Evolutionary conservation across 176 grass and related monocot genomes (phyloP).

Genomic region (Ensete glaucum): DNA sequence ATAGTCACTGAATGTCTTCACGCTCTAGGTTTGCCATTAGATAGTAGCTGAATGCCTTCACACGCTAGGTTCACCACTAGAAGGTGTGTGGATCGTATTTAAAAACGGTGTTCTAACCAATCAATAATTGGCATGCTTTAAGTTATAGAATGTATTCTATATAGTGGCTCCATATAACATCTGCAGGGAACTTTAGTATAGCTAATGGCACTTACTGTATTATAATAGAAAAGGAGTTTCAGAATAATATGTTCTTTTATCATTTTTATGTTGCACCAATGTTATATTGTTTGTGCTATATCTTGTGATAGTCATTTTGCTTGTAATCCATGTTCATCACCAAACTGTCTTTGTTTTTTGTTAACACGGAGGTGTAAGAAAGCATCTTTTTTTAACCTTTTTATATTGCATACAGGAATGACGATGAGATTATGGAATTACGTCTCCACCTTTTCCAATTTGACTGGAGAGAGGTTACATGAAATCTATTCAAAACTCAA

Average conservation of each 20-base stretch:
- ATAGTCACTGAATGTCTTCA: too few relatives aligned
- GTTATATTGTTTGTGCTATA: too few relatives aligned
- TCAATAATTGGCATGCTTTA: too few relatives aligned
- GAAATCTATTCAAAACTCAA: constrained; percentile 87
- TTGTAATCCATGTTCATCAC: neutral
- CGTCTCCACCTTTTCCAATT: constrained; percentile 86
- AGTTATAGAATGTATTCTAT: too few relatives aligned
- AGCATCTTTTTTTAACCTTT: neutral
- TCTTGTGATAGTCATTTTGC: neutral
- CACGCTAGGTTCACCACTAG: too few relatives aligned
- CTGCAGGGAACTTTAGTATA: neutral
- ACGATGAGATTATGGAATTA: constrained; percentile 94
- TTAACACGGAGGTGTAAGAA: neutral
- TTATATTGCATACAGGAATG: constrained; percentile 60
- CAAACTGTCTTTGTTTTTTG: neutral
- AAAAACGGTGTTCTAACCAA: too few relatives aligned
- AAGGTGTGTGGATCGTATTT: too few relatives aligned
- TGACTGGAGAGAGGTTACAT: constrained; percentile 66
- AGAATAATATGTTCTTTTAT: too few relatives aligned
- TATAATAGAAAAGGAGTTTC: too few relatives aligned
- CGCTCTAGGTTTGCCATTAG: neutral
- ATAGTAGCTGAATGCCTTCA: too few relatives aligned
- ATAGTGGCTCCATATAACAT: neutral
- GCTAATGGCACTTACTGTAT: neutral
- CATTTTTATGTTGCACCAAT: too few relatives aligned